Base-by-base conservation (phyloP, 1,284 basidiomycete genomes). In the Ceratobasidium sp. region DNA sequence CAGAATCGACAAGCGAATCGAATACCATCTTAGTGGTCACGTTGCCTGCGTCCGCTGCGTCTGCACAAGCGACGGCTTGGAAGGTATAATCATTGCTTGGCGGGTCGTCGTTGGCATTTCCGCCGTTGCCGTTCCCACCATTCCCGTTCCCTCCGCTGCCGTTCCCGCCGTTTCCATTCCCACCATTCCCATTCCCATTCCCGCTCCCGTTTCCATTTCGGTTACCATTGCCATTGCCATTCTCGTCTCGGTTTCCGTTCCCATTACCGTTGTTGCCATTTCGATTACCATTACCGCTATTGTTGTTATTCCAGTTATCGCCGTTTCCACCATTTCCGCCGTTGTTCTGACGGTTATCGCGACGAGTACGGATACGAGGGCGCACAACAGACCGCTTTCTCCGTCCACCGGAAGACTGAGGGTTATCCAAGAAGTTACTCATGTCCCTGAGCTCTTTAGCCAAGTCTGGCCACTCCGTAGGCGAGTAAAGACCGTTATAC, bases 21-120 rank as follows among this genome's bases (percentile, higher is more conserved):
- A 77, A 79, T 5, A 77, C 71, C 44, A 66, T 55, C 46, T 55
- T 66, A 20, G 78, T 79, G 12, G 78, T 79, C 3, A 67, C 33
- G 33, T 33, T 33, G 2, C 33, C 33, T 33, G 33, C 33, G 33
- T 33, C 33, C 33, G 33, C 33, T 33, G 33, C 33, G 28, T 79
- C 78, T 7, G 58, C 78, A 63, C 78, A 78, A 40, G 77, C 44
- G 33, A 79, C 40, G 2, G 58, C 78, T 2, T 66, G 39, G 39
- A 9, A 2, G 44, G 63, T 7, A n/a, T 42, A 64, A 42, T 44
- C 60, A 2, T 2, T 2, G 26, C 23, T 9, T 28, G 60, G 60
- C 7, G 60, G 23, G 12, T 23, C 18, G 69, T 56, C 53, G 60
- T 39, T 58, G n/a, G 55, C 26, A 26, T 26, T 68, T 20, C 33